These are phyloP conservation scores for Eragrostis tef DNA, from an alignment of 202 grass and related monocot genomes.

Conservation along the genomic window DNA sequence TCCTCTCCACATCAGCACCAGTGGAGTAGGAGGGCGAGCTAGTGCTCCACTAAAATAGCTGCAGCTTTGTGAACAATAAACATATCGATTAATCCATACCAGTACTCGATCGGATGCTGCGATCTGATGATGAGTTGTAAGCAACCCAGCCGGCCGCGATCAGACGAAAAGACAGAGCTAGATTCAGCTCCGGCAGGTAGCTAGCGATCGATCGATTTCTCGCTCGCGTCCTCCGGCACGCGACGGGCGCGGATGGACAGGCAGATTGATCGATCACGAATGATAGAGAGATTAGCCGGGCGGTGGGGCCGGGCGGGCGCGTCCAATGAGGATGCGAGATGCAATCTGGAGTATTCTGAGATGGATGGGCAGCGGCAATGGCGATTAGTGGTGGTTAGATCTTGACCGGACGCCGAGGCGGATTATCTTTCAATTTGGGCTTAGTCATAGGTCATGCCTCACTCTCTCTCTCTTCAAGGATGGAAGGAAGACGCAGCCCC, in stretches of 20 bases:
- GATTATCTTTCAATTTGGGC: constrained; percentile 37
- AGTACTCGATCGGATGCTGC: neutral
- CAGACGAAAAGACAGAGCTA: constrained; percentile 33
- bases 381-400: constrained; percentile 71
- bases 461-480: neutral
- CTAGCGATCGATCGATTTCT: neutral
- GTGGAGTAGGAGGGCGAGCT: constrained; percentile 11
- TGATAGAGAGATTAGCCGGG: neutral
- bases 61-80: neutral
- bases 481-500: constrained; percentile 4
- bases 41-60: neutral
- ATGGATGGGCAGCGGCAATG: neutral
- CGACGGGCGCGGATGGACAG: neutral
- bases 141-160: neutral
- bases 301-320: neutral
- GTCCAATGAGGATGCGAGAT: constrained; percentile 31
- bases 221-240: neutral
- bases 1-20: constrained; percentile 39
- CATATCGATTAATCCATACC: neutral
- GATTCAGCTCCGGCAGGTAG: neutral
- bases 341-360: constrained; percentile 16
- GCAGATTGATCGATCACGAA: neutral
- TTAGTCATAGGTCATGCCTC: constrained; percentile 23
- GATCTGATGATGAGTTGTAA: constrained; percentile 26
- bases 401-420: constrained; percentile 55